Evolutionary conservation across 306 rosid genomes (phyloP).

Genomic region (Vigna radiata): DNA sequence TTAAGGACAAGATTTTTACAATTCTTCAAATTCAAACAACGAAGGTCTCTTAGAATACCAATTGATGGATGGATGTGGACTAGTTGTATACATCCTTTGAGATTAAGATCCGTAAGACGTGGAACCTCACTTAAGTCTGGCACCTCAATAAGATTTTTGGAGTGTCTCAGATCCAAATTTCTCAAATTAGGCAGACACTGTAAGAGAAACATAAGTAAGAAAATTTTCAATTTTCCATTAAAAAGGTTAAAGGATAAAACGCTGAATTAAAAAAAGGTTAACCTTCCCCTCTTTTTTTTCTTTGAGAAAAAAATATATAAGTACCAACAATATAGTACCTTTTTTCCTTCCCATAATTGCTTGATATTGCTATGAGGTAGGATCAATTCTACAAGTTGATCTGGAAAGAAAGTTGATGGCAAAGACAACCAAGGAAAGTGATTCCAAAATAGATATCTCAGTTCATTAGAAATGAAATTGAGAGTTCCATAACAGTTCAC

Average conservation of each 20-base stretch:
- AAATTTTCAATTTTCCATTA: background rate
- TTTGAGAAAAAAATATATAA: background rate
- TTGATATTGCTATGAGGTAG: background rate
- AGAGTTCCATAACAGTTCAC: background rate
- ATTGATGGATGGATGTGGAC: background rate
- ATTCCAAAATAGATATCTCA: background rate
- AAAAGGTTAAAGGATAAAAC: background rate
- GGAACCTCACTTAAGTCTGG: background rate
- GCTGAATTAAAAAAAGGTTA: background rate
- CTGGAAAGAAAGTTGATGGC: constrained; percentile 10
- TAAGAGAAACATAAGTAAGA: background rate
- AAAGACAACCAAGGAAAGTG: background rate
- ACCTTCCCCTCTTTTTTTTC: background rate
- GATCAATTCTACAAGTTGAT: background rate
- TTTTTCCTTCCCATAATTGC: constrained; percentile 23
- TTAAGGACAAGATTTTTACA: background rate
- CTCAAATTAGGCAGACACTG: constrained; percentile 10
- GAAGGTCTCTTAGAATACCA: background rate
- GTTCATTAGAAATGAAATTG: background rate
- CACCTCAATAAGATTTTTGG: background rate
- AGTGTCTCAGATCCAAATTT: background rate
- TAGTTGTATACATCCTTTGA: background rate
- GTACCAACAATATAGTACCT: background rate
- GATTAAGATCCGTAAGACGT: fast-evolving
- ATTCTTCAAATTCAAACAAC: background rate